A percentile compares a stretch with the other conserved stretches of the same genome.
These are phyloP conservation scores for Penicillium robsamsonii DNA, from an alignment of 495 filamentous ascomycete genomes.

Conservation along the genomic window DNA sequence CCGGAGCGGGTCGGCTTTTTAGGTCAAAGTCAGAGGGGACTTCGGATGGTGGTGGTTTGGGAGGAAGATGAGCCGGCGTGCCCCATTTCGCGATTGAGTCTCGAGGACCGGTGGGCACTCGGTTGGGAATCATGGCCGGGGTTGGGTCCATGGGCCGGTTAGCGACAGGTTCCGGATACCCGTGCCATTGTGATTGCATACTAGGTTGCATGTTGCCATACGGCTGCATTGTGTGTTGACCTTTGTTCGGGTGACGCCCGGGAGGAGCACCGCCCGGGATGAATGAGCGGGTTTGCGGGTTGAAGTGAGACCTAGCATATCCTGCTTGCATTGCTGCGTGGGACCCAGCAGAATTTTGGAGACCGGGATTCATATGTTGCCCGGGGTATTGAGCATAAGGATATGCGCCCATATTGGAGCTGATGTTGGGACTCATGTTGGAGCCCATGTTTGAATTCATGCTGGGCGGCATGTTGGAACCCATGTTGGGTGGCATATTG, in stretches of 20 bases:
- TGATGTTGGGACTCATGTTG: constrained; percentile 13
- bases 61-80: constrained; percentile 53
- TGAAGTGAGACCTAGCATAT: constrained; percentile 81
- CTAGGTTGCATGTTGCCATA: constrained; percentile 30
- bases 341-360: constrained; percentile 53
- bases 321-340: constrained; percentile 79
- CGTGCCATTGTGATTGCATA: constrained; percentile 33
- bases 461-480: constrained; percentile 42
- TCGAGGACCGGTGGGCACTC: constrained; percentile 25
- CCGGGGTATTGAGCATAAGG: constrained; percentile 74
- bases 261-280: constrained; percentile 55
- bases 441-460: constrained; percentile 38
- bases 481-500: constrained; percentile 40
- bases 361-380: constrained; percentile 61
- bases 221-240: constrained; percentile 32
- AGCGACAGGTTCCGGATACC: constrained; percentile 34
- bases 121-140: constrained; percentile 11
- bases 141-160: constrained; percentile 5
- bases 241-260: constrained; percentile 33
- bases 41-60: constrained; percentile 55
- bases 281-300: constrained; percentile 89
- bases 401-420: constrained; percentile 57
- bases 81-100: constrained; percentile 56
- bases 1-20: constrained; percentile 30
- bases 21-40: constrained; percentile 46